Evolutionary conservation across 148 eudicot species (phyloP).

Genomic region (Cornus controversa): DNA sequence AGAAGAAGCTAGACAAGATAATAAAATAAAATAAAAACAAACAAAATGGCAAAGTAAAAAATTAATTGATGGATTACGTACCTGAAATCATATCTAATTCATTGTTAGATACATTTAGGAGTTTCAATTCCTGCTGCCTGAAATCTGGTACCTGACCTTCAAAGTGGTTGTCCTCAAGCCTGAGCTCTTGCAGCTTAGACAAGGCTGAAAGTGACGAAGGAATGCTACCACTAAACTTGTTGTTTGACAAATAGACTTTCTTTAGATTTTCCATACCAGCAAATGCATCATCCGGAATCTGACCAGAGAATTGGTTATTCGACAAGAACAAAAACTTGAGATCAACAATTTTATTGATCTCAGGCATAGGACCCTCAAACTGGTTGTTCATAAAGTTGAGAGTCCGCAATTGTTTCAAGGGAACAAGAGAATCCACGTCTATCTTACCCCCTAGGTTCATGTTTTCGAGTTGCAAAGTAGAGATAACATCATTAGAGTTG

Average conservation of each 20-base stretch:
- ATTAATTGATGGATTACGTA: conserved; percentile 13
- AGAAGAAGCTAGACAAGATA: no score
- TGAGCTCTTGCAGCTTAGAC: conserved; percentile 54
- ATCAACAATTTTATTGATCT: conserved; percentile 38
- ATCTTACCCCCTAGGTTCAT: conserved; percentile 57
- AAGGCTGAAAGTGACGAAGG: conserved; percentile 52
- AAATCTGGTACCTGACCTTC: conserved; percentile 60
- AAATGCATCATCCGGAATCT: conserved; percentile 65
- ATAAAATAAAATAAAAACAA: neutral
- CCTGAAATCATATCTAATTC: no score
- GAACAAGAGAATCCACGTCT: conserved; percentile 46
- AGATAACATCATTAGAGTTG: conserved; percentile 31
- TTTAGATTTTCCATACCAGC: conserved; percentile 64
- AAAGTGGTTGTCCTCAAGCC: conserved; percentile 67
- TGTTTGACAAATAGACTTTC: conserved; percentile 57
- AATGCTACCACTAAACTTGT: conserved; percentile 55
- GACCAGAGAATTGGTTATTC: conserved; percentile 59
- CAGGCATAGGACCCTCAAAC: conserved; percentile 60
- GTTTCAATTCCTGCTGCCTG: conserved; percentile 20
- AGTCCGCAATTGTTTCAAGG: conserved; percentile 44
- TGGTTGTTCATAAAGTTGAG: conserved; percentile 62
- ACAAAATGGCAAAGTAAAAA: no score
- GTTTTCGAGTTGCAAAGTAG: conserved; percentile 70
- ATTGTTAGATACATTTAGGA: conserved; percentile 61
- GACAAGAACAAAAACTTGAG: conserved; percentile 56